These are phyloP conservation scores for Botrytis hyacinthi DNA, from an alignment of 2,329 filamentous ascomycete genomes.

Conservation along the genomic window DNA sequence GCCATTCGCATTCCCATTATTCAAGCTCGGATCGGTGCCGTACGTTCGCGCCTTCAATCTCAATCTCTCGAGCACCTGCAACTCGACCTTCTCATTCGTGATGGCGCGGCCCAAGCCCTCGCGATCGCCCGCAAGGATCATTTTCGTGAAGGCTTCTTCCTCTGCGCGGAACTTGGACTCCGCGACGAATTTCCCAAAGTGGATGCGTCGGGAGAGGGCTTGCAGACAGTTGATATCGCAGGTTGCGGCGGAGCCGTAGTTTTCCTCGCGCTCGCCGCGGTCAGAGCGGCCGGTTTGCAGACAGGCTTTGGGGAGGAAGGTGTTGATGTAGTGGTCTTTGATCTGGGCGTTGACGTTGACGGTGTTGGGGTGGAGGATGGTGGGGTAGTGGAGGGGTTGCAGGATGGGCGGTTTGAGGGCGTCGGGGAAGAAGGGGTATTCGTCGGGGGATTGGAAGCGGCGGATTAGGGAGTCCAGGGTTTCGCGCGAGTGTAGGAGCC, in stretches of 20 bases:
- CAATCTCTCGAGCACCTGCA: conserved; percentile 84
- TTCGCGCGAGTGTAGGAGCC: conserved; percentile 88
- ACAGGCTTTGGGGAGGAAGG: conserved; percentile 82
- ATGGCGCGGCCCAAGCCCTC: conserved; percentile 85
- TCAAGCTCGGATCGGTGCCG: conserved; percentile 78
- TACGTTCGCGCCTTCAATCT: conserved; percentile 90
- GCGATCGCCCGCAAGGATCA: conserved; percentile 80
- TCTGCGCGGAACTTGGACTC: conserved; percentile 92
- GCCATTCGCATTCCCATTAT: conserved; percentile 26
- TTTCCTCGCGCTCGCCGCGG: conserved; percentile 82
- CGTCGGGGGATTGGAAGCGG: conserved; percentile 92
- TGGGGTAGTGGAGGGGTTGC: conserved; percentile 83
- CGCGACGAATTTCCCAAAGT: conserved; percentile 98
- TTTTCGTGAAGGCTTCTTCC: conserved; percentile 70
- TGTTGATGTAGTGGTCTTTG: conserved; percentile 77
- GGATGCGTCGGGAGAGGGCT: conserved; percentile 83
- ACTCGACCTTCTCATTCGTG: conserved; percentile 84
- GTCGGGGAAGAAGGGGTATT: conserved; percentile 93
- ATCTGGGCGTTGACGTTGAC: conserved; percentile 90
- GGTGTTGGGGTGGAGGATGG: conserved; percentile 80
- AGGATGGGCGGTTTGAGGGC: conserved; percentile 77
- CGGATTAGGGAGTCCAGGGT: conserved; percentile 88
- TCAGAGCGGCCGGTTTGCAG: conserved; percentile 74
- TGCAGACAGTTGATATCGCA: conserved; percentile 90
- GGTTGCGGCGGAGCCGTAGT: conserved; percentile 90